Evolutionary conservation across 2,329 filamentous ascomycete genomes (phyloP), one percentile per base, ranked within the genome.

Genomic region (Penicillium janthinellum): DNA sequence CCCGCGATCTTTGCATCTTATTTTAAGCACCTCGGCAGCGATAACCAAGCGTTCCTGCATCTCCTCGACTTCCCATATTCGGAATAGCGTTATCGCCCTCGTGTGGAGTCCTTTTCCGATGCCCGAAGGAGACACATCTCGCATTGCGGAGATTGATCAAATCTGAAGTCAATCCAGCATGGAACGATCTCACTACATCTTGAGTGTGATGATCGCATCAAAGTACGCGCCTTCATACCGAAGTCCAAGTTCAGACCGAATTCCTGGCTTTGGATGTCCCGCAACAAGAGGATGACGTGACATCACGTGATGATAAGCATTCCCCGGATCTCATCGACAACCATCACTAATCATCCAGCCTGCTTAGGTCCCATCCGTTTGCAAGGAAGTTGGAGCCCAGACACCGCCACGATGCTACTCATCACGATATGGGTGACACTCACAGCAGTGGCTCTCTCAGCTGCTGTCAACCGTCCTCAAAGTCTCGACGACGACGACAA

Each of bases 401-500:
- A 35, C 35, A 39, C 34, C 7, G 56, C 17, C 44, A 61, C 52
- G 56, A 53, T 63, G 60, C 59, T 56, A 45, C 28, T 61, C 22
- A 47, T 64, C 20, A 50, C 58, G 25, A 54, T 70, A 25, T 51
- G 73, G 25, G 54, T 68, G 22, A 34, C 60, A n/a, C 28, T 70
- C 5, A 59, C 63, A 7, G 58, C 65, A 11, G 38, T 45, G 6
- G 57, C 59, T 28, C 39, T 66, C 55, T 56, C 69, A 45, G 52
- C 62, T 49, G 64, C 64, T 50, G 55, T 71, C 44, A 65, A 54
- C 1, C 41, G 35, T 39, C 61, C 47, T 34, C 53, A 37, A 42
- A 51, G 64, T 60, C 42, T 58, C 67, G 42, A 61, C 34, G 42
- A 66, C 56, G 62, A 73, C 31, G 61, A 72, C 28, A 59, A 64